Evolutionary conservation across 495 filamentous ascomycete species (phyloP), one percentile per base, ranked within the genome.

Genomic region (Aspergillus heteromorphus): DNA sequence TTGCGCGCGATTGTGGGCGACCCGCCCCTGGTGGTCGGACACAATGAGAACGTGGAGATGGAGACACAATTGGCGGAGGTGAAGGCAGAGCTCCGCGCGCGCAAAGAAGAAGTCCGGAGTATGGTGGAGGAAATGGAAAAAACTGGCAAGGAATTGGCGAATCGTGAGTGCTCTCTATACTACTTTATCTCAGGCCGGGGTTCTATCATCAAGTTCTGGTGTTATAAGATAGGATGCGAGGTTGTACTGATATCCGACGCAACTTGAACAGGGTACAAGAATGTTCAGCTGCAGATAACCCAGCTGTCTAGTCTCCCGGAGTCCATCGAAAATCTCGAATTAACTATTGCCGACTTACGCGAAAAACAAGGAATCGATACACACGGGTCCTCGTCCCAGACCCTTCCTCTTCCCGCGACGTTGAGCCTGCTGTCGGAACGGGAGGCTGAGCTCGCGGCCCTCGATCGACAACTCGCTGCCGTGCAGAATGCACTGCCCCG

Each of bases 1-100:
- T 81, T 96, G 52, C 93, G 95, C 73, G 89, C 90, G 56, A 96
- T 97, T 73, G 89, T 92, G 16, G 88, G 87, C 59, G 90, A 97
- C 51, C 89, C 91, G 31, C 92, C 91, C 1, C 76, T 89, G 13
- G 84, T 96, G 38, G 87, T 95, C 52, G 86, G 86, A 14, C 80
- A 86, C 40, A 79, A 85, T 59, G 91, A 96, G 57, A 97, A 95
- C 66, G 79, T 86, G 16, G 86, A 87, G 50, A 75, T 96, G 27
- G 92, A 96, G 66, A 78, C 75, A 40, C 69, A 82, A 54, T 79
- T 96, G 23, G 75, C 77, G 4, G 79, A 75, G 19, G 83, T 86
- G 19, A 97, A 98, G 57, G 83, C 84, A 1, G 77, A 77, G 27
- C 78, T 97, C 0, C 87, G 91, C 62, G 75, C 79, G 29, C 82